phyloP scores from a whole-genome alignment of 2,329 filamentous ascomycete species.

The Cladophialophora psammophila region DNA sequence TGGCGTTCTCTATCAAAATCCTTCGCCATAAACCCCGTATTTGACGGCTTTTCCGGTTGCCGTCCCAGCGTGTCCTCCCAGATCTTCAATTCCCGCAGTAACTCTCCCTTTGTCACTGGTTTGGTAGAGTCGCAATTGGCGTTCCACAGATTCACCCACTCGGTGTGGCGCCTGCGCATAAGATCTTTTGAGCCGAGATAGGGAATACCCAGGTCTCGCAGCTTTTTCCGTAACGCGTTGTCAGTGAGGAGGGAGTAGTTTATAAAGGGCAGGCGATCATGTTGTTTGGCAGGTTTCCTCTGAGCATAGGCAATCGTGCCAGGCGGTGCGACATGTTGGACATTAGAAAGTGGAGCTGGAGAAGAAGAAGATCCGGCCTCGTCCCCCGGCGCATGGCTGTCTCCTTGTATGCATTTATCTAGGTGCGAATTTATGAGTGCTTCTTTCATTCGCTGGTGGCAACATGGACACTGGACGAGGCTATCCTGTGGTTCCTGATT shows the following conservation, averaged over 20 bases:
- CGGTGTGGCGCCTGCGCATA: conserved; percentile 80
- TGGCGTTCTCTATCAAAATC: conserved; percentile 84
- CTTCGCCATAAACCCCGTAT: conserved; percentile 75
- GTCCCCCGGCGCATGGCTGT: conserved; percentile 29
- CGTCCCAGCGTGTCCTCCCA: conserved; percentile 88
- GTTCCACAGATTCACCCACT: conserved; percentile 97
- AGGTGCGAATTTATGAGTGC: conserved; percentile 80
- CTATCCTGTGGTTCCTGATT: conserved; percentile 67
- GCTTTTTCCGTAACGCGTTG: conserved; percentile 75
- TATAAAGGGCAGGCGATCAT: conserved; percentile 75
- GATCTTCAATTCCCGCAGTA: conserved; percentile 78
- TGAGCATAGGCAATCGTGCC: conserved; percentile 37
- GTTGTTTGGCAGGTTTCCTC: conserved; percentile 32
- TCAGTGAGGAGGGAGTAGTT: conserved; percentile 92
- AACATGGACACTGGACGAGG: conserved; percentile 84
- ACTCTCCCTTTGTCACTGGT: conserved; percentile 73
- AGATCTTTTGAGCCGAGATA: conserved; percentile 71
- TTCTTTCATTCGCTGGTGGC: conserved; percentile 78
- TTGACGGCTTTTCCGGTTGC: conserved; percentile 26
- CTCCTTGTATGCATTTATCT: conserved; percentile 65
- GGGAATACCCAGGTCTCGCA: conserved; percentile 80
- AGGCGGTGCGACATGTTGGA: conserved; percentile 21
- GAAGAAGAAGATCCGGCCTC: conserved; percentile 15
- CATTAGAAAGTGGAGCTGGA: conserved; percentile 23
- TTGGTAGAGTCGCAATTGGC: conserved; percentile 87